A percentile compares a stretch with the other conserved stretches of the same genome.
Conservation (phyloP, 2,329 filamentous ascomycete species). For the Rutstroemia sp. region DNA sequence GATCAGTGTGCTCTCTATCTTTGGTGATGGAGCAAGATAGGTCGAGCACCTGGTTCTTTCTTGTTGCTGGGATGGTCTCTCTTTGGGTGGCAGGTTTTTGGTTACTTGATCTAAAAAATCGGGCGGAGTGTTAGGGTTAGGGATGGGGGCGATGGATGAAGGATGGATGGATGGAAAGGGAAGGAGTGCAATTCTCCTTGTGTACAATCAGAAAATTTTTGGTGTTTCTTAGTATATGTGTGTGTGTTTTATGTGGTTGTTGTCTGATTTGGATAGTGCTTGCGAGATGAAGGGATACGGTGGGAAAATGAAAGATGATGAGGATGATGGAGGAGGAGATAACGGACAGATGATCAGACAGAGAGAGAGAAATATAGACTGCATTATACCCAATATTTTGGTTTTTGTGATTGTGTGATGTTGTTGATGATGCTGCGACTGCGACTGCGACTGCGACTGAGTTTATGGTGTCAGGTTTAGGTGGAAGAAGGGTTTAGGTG, state of each 20-base stretch:
- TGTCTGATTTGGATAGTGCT: background rate
- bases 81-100: background rate
- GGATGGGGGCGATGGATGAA: background rate
- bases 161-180: background rate
- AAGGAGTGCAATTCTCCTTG: background rate
- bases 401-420: background rate
- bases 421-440: background rate
- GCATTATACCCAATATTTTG: slow-evolving; percentile 14
- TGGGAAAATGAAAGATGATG: background rate
- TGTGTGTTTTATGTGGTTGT: background rate
- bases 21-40: background rate
- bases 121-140: background rate
- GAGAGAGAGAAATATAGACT: slow-evolving; percentile 14
- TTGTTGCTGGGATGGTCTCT: background rate
- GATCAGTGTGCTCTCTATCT: slow-evolving; percentile 4
- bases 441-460: background rate
- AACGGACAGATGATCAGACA: background rate
- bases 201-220: slow-evolving; percentile 8
- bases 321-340: background rate
- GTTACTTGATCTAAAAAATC: background rate
- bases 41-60: slow-evolving; percentile 4
- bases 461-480: background rate
- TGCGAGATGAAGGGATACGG: background rate
- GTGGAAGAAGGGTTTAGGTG: background rate
- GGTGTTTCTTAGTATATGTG: background rate